Evolutionary conservation across 2,329 filamentous ascomycete genomes (phyloP).

Genomic region (Ilyonectria destructans): DNA sequence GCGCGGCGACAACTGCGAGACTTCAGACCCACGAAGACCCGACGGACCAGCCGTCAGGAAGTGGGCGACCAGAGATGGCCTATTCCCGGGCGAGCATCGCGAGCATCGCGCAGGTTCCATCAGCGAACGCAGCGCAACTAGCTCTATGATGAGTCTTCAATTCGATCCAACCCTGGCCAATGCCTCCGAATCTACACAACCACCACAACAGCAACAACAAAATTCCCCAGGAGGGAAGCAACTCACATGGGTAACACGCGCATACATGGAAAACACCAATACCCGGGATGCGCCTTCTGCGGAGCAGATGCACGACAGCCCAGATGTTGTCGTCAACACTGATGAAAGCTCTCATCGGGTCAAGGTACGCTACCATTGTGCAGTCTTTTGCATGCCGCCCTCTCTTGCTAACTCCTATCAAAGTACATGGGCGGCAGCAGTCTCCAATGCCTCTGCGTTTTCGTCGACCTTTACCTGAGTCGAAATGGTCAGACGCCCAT

Average conservation of each 20-base stretch:
- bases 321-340: slow-evolving; percentile 42
- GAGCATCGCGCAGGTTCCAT: slow-evolving; percentile 34
- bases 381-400: neutral
- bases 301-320: slow-evolving; percentile 38
- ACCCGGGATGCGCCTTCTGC: slow-evolving; percentile 33
- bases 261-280: slow-evolving; percentile 36
- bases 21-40: slow-evolving; percentile 40
- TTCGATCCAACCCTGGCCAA: slow-evolving; percentile 16
- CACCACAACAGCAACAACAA: slow-evolving; percentile 7
- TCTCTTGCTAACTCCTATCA: neutral
- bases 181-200: slow-evolving; percentile 12
- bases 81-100: slow-evolving; percentile 4
- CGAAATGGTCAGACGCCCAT: slow-evolving; percentile 39
- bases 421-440: slow-evolving; percentile 46
- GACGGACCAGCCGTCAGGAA: slow-evolving; percentile 42
- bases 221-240: slow-evolving; percentile 32
- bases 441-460: slow-evolving; percentile 39
- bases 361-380: slow-evolving; percentile 28
- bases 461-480: slow-evolving; percentile 41
- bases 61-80: slow-evolving; percentile 39
- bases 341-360: slow-evolving; percentile 44
- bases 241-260: slow-evolving; percentile 42
- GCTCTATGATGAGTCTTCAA: slow-evolving; percentile 38
- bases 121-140: slow-evolving; percentile 41
- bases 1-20: slow-evolving; percentile 40